These are phyloP conservation scores for Phyllosticta ampelicida DNA, from an alignment of 2,329 filamentous ascomycete species.

Conservation along the genomic window DNA sequence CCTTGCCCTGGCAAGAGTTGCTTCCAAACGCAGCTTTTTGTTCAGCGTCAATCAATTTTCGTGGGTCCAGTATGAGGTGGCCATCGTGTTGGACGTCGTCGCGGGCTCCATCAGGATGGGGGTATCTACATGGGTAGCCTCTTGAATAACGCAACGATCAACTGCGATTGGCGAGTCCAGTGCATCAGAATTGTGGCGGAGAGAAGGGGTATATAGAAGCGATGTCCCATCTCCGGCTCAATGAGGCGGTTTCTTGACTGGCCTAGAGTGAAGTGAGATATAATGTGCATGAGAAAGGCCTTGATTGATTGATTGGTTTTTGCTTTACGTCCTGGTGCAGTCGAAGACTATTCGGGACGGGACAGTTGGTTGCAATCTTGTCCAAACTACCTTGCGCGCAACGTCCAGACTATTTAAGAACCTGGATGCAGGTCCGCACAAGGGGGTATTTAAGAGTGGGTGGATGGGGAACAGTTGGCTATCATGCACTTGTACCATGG, in stretches of 20 bases:
- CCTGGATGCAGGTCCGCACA: no score
- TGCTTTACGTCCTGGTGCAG: no score
- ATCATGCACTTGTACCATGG: no score
- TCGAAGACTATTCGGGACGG: no score
- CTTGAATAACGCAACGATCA: neutral
- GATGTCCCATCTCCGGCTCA: neutral
- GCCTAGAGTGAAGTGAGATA: neutral
- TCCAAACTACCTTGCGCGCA: no score
- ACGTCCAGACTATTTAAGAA: no score
- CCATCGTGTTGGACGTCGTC: neutral
- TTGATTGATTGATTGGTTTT: no score
- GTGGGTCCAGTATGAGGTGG: neutral
- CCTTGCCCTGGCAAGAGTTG: no score
- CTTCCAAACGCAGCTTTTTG: neutral
- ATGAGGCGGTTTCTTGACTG: neutral
- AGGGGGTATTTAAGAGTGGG: no score
- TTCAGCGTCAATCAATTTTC: neutral
- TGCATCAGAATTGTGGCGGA: neutral
- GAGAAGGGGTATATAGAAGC: neutral
- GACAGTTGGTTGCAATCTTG: no score
- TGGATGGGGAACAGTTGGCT: no score
- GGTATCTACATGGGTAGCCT: neutral
- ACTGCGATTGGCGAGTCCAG: neutral
- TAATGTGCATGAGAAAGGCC: neutral
- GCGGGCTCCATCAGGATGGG: neutral